Conservation (phyloP, 768 basidiomycete genomes). For the Rhizopogon sp. region DNA sequence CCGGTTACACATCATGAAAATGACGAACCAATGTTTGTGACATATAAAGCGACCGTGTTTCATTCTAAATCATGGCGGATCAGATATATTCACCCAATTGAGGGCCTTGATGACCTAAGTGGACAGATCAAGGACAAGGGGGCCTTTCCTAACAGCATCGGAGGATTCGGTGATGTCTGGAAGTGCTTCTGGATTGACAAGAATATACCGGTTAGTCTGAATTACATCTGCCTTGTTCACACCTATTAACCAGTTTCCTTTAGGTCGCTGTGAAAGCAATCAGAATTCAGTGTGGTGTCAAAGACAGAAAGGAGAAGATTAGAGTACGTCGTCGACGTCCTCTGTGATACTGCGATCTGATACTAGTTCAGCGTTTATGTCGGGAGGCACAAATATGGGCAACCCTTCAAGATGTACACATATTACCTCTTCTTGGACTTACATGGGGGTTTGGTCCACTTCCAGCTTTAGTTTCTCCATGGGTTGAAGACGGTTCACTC, state of each 20-base stretch:
- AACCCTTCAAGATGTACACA: constrained; percentile 31
- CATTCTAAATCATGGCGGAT: neutral
- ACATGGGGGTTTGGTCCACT: constrained; percentile 33
- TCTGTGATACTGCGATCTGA: neutral
- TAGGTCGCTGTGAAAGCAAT: constrained; percentile 5
- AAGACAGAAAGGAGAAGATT: neutral
- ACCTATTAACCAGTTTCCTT: neutral
- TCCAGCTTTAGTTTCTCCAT: constrained; percentile 36
- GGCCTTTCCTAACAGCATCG: constrained; percentile 30
- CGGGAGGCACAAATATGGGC: constrained; percentile 36
- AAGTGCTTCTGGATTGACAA: constrained; percentile 26
- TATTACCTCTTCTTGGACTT: constrained; percentile 33
- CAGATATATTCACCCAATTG: neutral
- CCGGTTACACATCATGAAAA: neutral
- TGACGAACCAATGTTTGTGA: neutral
- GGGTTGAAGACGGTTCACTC: constrained; percentile 35
- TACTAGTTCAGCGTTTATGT: constrained; percentile 14
- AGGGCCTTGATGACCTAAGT: constrained; percentile 2
- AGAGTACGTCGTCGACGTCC: neutral
- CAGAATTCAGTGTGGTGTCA: neutral
- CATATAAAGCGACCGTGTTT: neutral
- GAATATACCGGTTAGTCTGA: neutral
- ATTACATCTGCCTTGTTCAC: neutral
- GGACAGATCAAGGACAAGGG: constrained; percentile 17
- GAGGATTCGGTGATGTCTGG: constrained; percentile 43